Conservation (phyloP, 768 basidiomycete species). For the Asterophora parasitica region DNA sequence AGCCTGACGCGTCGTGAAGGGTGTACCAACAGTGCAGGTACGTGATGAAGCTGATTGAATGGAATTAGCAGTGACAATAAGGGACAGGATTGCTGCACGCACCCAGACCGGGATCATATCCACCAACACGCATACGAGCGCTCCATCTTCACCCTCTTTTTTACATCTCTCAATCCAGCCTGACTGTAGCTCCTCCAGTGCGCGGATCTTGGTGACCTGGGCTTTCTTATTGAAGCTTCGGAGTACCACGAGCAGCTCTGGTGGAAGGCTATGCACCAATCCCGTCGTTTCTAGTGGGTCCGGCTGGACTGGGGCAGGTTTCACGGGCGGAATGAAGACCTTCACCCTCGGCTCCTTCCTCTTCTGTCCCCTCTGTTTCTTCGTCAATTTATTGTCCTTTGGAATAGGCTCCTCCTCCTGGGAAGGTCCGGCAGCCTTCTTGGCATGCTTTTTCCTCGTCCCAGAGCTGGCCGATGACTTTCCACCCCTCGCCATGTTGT, state of each 20-base stretch:
- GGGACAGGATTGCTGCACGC: slow-evolving; percentile 8
- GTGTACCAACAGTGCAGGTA: slow-evolving; percentile 77
- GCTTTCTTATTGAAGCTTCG: slow-evolving; percentile 87
- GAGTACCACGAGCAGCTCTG: slow-evolving; percentile 80
- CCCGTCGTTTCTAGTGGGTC: slow-evolving; percentile 89
- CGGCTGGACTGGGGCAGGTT: slow-evolving; percentile 64
- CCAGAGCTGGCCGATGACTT: slow-evolving; percentile 82
- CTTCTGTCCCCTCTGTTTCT: slow-evolving; percentile 50
- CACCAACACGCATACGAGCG: slow-evolving; percentile 35
- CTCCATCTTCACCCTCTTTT: slow-evolving; percentile 37
- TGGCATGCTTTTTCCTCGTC: slow-evolving; percentile 91
- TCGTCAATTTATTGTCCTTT: slow-evolving; percentile 44
- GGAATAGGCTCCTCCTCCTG: slow-evolving; percentile 31
- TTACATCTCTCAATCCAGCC: slow-evolving; percentile 59
- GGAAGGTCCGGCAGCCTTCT: slow-evolving; percentile 48
- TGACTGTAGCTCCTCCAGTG: slow-evolving; percentile 75
- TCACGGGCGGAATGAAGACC: slow-evolving; percentile 82
- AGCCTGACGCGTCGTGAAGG: slow-evolving; percentile 71
- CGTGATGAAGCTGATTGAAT: slow-evolving; percentile 69
- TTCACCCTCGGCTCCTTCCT: slow-evolving; percentile 79
- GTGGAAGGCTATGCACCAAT: slow-evolving; percentile 65
- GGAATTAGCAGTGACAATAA: not conserved
- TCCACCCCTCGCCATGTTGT: slow-evolving; percentile 35
- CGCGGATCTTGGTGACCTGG: slow-evolving; percentile 74
- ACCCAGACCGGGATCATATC: slow-evolving; percentile 91